Conservation (phyloP, 129 eudicot species). For the Centaurea solstitialis region DNA sequence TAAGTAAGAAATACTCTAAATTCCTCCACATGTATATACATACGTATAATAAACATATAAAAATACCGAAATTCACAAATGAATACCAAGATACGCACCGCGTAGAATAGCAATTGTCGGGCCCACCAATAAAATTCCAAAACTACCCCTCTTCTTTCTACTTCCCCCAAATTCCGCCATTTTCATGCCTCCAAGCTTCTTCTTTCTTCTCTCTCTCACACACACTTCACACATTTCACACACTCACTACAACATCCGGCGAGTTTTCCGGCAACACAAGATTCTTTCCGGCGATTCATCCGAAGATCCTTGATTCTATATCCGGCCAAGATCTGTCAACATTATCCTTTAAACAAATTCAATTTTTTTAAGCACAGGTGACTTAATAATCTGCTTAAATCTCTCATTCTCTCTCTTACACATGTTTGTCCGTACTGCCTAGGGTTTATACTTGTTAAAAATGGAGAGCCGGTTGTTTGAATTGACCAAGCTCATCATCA, state of each 20-base stretch:
- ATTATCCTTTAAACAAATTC: conserved; percentile 5
- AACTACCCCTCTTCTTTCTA: conserved; percentile 14
- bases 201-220: conserved; percentile 1
- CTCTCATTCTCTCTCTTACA: conserved; percentile 2
- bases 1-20: no score
- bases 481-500: conserved; percentile 5
- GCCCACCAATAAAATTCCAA: neutral
- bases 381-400: neutral
- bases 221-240: no score
- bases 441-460: conserved; percentile 11
- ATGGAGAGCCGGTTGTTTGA: conserved; percentile 33
- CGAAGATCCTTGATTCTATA: conserved; percentile 22
- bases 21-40: no score
- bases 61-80: neutral
- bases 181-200: conserved; percentile 9
- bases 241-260: conserved; percentile 12
- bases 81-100: conserved; percentile 1
- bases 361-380: conserved; percentile 20
- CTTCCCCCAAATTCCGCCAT: conserved; percentile 14
- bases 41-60: neutral
- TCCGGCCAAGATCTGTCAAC: conserved; percentile 33
- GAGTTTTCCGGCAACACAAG: conserved; percentile 20
- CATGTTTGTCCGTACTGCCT: conserved; percentile 11
- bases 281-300: conserved; percentile 21
- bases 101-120: conserved; percentile 10